A percentile compares a stretch with the other conserved stretches of the same genome.
phyloP scores from a whole-genome alignment of 495 filamentous ascomycete species.

The Penicillium arizonense region DNA sequence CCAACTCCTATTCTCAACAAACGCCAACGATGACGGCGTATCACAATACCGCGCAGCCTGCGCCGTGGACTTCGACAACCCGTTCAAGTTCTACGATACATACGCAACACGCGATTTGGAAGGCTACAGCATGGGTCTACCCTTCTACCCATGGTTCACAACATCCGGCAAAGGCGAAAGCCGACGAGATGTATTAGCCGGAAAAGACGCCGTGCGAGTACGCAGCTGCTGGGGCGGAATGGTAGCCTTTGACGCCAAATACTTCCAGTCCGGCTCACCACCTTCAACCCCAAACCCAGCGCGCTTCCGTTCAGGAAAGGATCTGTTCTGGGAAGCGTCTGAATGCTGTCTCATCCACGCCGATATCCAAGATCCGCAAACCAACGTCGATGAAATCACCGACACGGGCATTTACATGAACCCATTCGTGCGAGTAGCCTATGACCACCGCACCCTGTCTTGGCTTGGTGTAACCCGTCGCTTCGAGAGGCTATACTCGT shows the following conservation, averaged over 20 bases:
- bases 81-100: constrained; percentile 80
- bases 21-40: constrained; percentile 54
- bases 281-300: constrained; percentile 38
- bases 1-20: constrained; percentile 75
- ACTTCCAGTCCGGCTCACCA: constrained; percentile 42
- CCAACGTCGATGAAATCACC: constrained; percentile 33
- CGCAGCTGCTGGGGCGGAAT: constrained; percentile 82
- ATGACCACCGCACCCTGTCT: constrained; percentile 49
- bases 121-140: constrained; percentile 66
- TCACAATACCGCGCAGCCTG: constrained; percentile 75
- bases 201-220: constrained; percentile 68
- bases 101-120: constrained; percentile 75
- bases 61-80: constrained; percentile 72
- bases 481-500: constrained; percentile 58
- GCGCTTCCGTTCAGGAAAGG: constrained; percentile 63
- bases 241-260: constrained; percentile 71
- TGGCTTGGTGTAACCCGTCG: constrained; percentile 55
- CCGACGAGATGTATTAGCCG: constrained; percentile 57
- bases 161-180: constrained; percentile 54
- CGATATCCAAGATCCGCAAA: constrained; percentile 54
- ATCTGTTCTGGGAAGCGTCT: constrained; percentile 71
- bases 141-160: constrained; percentile 75
- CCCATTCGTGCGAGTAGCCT: constrained; percentile 69
- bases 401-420: constrained; percentile 68
- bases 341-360: constrained; percentile 80